A percentile compares a stretch with the other conserved stretches of the same genome.
Evolutionary conservation across 345 rosid genomes (phyloP).

Genomic region (Brassica juncea): DNA sequence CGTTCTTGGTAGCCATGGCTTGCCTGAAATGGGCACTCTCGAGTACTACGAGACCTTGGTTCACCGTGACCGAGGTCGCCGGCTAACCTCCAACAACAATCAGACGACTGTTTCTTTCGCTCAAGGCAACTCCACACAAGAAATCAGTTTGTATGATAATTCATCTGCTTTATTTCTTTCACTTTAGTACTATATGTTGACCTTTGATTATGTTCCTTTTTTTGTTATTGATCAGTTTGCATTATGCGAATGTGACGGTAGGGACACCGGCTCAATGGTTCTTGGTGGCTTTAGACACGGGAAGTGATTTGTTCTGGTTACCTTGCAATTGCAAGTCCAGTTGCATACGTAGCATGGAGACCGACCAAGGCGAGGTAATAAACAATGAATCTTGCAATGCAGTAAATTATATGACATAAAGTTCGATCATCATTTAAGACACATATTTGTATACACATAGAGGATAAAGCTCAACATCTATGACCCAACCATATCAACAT

Average conservation of each 20-base stretch:
- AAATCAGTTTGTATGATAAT: conserved; percentile 48
- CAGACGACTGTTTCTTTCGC: conserved; percentile 63
- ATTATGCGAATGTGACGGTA: conserved; percentile 81
- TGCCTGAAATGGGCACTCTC: conserved; percentile 70
- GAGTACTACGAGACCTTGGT: conserved; percentile 64
- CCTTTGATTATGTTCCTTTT: not conserved
- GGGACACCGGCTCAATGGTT: conserved; percentile 78
- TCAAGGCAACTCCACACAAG: conserved; percentile 63
- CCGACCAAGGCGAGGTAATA: conserved; percentile 50
- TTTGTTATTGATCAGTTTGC: conserved; percentile 54
- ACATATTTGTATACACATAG: conserved; percentile 33
- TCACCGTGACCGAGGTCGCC: conserved; percentile 77
- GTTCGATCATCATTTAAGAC: not conserved
- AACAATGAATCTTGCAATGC: not conserved
- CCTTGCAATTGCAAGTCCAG: conserved; percentile 70
- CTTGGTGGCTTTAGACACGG: conserved; percentile 93
- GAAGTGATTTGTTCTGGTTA: conserved; percentile 89
- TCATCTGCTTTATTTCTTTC: not conserved
- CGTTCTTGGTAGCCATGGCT: conserved; percentile 55
- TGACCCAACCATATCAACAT: conserved; percentile 62
- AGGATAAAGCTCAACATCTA: conserved; percentile 53
- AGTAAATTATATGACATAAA: not conserved
- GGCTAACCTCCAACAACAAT: conserved; percentile 49
- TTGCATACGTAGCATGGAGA: conserved; percentile 52
- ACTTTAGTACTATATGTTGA: not conserved